phyloP scores from a whole-genome alignment of 1,139 yeast species.

The Hemisphaericaspora xylofermentans region DNA sequence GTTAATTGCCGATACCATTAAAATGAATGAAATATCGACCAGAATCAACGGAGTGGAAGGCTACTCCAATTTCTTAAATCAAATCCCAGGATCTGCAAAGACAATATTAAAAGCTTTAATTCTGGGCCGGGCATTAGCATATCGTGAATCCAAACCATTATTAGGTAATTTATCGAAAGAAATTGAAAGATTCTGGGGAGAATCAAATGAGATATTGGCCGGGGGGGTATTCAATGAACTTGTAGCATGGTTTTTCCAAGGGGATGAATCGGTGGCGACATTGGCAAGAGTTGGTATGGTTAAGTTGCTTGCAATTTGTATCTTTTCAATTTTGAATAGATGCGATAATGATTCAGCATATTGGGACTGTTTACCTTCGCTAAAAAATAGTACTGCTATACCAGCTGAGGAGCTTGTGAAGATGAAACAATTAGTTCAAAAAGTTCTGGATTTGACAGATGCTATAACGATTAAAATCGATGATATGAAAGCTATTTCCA shows the following conservation, averaged over 20 bases:
- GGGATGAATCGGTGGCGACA: conserved; percentile 42
- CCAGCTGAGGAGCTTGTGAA: neutral
- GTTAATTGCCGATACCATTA: conserved; percentile 54
- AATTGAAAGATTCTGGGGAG: conserved; percentile 17
- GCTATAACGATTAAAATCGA: conserved; percentile 6
- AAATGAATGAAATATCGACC: conserved; percentile 55
- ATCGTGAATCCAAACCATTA: conserved; percentile 18
- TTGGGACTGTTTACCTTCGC: neutral
- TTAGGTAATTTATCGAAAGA: conserved; percentile 19
- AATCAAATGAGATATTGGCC: conserved; percentile 17
- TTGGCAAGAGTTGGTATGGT: conserved; percentile 31
- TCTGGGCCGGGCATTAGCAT: conserved; percentile 27
- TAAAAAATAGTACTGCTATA: neutral
- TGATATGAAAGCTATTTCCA: conserved; percentile 10
- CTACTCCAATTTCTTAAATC: conserved; percentile 32
- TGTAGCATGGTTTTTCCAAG: conserved; percentile 41
- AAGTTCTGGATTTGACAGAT: conserved; percentile 3
- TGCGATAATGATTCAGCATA: conserved; percentile 2
- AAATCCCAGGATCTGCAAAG: conserved; percentile 34
- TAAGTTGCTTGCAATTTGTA: conserved; percentile 25
- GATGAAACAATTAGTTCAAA: conserved; percentile 1
- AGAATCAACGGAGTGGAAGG: conserved; percentile 42
- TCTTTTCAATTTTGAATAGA: conserved; percentile 20
- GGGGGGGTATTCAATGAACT: conserved; percentile 38
- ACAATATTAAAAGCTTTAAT: conserved; percentile 37